Percentiles rank a stretch among this genome's conserved stretches.
Evolutionary conservation across 805 yeast species (phyloP).

Genomic region (Kuraishia ogatae): DNA sequence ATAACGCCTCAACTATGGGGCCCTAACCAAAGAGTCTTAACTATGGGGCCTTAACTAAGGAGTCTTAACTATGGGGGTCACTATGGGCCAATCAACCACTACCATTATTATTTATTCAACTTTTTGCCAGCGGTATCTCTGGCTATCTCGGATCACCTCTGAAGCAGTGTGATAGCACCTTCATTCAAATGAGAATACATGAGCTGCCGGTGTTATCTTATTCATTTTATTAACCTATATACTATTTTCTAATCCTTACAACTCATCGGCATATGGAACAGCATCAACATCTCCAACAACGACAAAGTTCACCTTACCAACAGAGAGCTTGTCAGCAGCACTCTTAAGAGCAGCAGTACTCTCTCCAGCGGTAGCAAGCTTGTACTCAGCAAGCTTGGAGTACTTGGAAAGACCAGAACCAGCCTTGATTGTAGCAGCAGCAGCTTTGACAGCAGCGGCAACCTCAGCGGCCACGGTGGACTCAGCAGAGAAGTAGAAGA

Average conservation of each 20-base stretch:
- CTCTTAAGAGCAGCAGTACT: conserved; percentile 24
- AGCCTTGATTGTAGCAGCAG: conserved; percentile 41
- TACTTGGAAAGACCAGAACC: conserved; percentile 55
- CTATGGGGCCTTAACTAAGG: not conserved
- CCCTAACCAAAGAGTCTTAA: too few relatives aligned
- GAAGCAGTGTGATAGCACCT: too few relatives aligned
- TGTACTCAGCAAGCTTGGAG: conserved; percentile 40
- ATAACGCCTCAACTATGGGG: not conserved
- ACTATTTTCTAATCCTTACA: conserved; percentile 31
- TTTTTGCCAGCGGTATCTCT: too few relatives aligned
- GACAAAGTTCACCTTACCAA: conserved; percentile 66
- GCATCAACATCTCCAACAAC: conserved; percentile 84
- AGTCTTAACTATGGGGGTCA: too few relatives aligned
- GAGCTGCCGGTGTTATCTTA: not conserved
- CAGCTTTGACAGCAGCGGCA: conserved; percentile 50
- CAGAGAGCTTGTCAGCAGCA: conserved; percentile 25
- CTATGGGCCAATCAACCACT: too few relatives aligned
- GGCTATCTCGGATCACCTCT: conserved; percentile 10
- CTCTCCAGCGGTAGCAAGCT: conserved; percentile 32
- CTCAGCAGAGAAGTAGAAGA: conserved; percentile 63
- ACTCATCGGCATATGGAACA: conserved; percentile 86
- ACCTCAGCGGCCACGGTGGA: conserved; percentile 53
- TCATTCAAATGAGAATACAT: too few relatives aligned
- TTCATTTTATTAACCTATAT: conserved; percentile 1
- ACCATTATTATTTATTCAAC: too few relatives aligned